phyloP scores from a whole-genome alignment of 164 flowering plant species.

The grape (Vitis vinifera) region DNA sequence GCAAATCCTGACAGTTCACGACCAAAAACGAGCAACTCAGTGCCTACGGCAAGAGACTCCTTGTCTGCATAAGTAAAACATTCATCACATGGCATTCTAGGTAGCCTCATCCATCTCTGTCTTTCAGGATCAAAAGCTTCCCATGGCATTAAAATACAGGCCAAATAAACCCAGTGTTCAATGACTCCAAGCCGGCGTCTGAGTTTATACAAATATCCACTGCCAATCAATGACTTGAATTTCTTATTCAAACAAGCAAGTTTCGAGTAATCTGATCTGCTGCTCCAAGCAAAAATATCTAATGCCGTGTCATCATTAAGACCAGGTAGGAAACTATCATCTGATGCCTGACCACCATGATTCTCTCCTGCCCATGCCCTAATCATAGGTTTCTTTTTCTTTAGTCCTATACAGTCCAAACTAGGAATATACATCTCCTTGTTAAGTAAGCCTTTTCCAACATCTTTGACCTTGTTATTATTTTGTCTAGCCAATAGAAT shows the following conservation, averaged over 20 bases:
- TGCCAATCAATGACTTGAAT: constrained; percentile 19
- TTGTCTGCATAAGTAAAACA: constrained; percentile 39
- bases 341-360: constrained; percentile 23
- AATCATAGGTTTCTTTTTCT: constrained; percentile 11
- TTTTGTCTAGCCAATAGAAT: constrained; percentile 11
- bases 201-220: constrained; percentile 28
- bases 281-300: constrained; percentile 29
- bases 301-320: constrained; percentile 39
- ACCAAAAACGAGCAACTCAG: constrained; percentile 32
- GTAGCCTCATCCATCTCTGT: constrained; percentile 42
- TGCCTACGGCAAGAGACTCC: constrained; percentile 44
- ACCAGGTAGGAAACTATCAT: constrained; percentile 35
- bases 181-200: constrained; percentile 29
- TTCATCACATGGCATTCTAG: constrained; percentile 32
- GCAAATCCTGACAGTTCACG: constrained; percentile 21
- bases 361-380: constrained; percentile 21
- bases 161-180: constrained; percentile 51
- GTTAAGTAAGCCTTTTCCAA: constrained; percentile 6
- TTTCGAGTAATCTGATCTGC: constrained; percentile 36
- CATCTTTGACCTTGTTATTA: constrained; percentile 9
- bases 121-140: constrained; percentile 43
- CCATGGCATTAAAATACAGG: constrained; percentile 34
- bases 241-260: constrained; percentile 38
- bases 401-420: constrained; percentile 13
- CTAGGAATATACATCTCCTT: constrained; percentile 12